Base-by-base conservation (phyloP, 768 basidiomycete genomes). In the Artomyces pyxidatus region DNA sequence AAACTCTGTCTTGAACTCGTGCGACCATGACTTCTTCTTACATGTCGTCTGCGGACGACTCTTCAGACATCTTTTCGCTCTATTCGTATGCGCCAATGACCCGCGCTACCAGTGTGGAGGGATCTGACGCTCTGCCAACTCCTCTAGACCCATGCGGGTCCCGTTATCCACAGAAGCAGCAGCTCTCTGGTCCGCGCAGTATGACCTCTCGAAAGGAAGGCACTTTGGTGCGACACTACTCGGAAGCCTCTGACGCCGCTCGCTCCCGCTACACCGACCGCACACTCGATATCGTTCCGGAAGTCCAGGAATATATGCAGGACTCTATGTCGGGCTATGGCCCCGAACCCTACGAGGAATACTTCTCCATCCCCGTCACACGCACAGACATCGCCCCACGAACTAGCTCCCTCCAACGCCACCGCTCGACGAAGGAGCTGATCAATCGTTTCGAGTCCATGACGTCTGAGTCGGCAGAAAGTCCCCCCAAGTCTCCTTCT, bases 381-480 rank as follows among this genome's bases (percentile, higher is more conserved):
- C 37, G 39, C 28, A 19, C n/a, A 35, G 23, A 41, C 21, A n/a
- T 44, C n/a, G 37, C 25, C 1, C 12, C 21, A 19, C 30, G 25
- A 17, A 10, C 10, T 21, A 22, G 30, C 37, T 44, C 50, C 14
- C 29, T 51, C 25, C 53, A 27, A 5, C 56, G 53, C 12, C 50
- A 43, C 8, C 41, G 47, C 27, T 55, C 79, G 19, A 71, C 78
- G 3, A 80, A 72, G 53, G 75, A 74, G 26, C 62, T 81, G 17
- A 78, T 81, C 54, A 68, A 66, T 51, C 71, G 69, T 42, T 81
- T 71, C 54, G 80, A 82, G 58, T 69, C 75, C 14, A 66, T 79
- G 56, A 48, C 39, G 9, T 27, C 28, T 17, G 45, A 46, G 47
- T n/a, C 29, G 44, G 49, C 37, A 39, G 37, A 42, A 48, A 8